Evolutionary conservation across 768 basidiomycete genomes (phyloP), one percentile per base, ranked within the genome.

Genomic region (Panaeolus cyanescens): DNA sequence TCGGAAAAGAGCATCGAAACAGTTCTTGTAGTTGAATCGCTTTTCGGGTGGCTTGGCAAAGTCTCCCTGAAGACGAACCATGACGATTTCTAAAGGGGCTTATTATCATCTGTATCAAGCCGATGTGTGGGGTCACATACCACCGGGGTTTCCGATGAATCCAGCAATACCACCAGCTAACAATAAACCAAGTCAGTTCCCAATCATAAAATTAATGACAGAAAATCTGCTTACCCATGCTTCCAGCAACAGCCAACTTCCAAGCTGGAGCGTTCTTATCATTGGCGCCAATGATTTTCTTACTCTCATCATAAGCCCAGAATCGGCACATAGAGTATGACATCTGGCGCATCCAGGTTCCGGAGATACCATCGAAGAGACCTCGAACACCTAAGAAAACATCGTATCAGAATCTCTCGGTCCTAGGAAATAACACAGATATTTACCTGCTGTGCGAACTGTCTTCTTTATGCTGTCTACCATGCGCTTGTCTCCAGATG

Each of bases 251-350:
- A 1, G 88, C 92, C 40, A 96, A 81, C 73, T 93, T 86, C 88
- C 89, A 95, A 10, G 91, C 86, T 2, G 93, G 86, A 0, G 89
- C 82, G 64, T 90, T 82, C 68, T 85, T 82, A 32, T 85, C 85
- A 8, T 55, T 61, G 9, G 90, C 90, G 20, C 91, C 91, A 0
- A 95, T 67, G 6, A 89, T 64, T 78, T 90, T 93, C 81, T 95
- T 96, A 72, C 89, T 92, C 77, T 92, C 90, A 64, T 95, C 93
- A 72, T 95, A 95, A 91, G 91, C 92, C 85, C 92, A 94, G 79
- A 94, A 95, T 20, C 93, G 82, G 72, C 91, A 93, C 71, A 94
- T 78, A 42, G 91, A 93, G 75, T 95, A 95, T 32, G 88, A 91
- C 92, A 95, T 93, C 76, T 96, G 94, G 30, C 94, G 85, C 74